Percentiles rank a stretch among this genome's conserved stretches.
phyloP scores from a whole-genome alignment of 208 protist species.

The Porcisia deanei region DNA sequence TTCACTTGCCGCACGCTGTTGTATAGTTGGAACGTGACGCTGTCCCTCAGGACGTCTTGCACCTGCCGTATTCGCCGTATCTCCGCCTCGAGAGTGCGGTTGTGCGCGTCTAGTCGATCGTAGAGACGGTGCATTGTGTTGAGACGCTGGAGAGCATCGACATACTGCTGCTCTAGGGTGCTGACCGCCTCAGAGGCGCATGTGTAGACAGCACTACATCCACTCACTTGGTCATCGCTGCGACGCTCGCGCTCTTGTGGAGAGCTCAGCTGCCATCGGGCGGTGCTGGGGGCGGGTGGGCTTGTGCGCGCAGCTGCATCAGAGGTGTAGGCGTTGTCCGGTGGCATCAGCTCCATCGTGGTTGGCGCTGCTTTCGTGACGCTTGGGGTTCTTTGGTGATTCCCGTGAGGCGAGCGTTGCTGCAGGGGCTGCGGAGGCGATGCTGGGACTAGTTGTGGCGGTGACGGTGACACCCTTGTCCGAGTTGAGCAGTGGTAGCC shows the following conservation, averaged over 20 bases:
- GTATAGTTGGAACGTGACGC: slow-evolving; percentile 31
- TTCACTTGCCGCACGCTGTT: slow-evolving; percentile 41
- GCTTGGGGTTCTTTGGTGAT: neutral
- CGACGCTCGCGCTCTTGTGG: slow-evolving; percentile 1
- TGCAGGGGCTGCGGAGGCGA: slow-evolving; percentile 5
- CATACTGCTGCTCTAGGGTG: slow-evolving; percentile 49
- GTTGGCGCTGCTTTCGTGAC: neutral
- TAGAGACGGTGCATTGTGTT: slow-evolving; percentile 39
- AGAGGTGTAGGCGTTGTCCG: neutral
- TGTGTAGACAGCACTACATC: slow-evolving; percentile 11
- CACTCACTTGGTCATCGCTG: neutral
- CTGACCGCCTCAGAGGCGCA: slow-evolving; percentile 41
- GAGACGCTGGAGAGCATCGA: slow-evolving; percentile 38
- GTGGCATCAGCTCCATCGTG: neutral
- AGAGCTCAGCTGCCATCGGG: slow-evolving; percentile 28
- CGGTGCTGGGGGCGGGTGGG: neutral
- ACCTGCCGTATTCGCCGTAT: slow-evolving; percentile 17
- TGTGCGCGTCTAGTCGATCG: slow-evolving; percentile 28
- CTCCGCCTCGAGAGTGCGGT: slow-evolving; percentile 19
- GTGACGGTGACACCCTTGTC: neutral
- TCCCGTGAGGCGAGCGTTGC: slow-evolving; percentile 1
- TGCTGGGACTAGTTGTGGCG: neutral
- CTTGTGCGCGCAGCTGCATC: neutral
- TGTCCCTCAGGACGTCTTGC: slow-evolving; percentile 14
- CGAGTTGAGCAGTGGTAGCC: slow-evolving; percentile 22